phyloP scores from a whole-genome alignment of 1,284 basidiomycete genomes.

The Trametes polyzona region DNA sequence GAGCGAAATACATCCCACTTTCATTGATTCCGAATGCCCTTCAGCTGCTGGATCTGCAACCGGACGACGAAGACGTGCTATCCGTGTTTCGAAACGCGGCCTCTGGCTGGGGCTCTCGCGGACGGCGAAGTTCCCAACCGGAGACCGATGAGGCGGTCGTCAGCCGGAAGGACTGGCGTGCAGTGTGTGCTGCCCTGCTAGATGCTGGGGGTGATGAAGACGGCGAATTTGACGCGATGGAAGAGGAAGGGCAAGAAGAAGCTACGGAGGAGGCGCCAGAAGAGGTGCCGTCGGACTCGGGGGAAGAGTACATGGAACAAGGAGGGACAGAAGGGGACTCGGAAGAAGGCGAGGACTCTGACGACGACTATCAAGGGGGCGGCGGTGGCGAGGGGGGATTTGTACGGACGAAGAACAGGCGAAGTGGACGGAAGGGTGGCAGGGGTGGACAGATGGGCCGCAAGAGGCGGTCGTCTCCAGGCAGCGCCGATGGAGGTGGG shows the following conservation, averaged over 20 bases:
- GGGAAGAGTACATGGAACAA: constrained; percentile 34
- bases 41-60: constrained; percentile 60
- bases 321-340: constrained; percentile 23
- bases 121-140: background rate
- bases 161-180: constrained; percentile 68
- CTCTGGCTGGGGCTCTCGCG: constrained; percentile 55
- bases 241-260: constrained; percentile 28
- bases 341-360: constrained; percentile 28
- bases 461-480: constrained; percentile 4
- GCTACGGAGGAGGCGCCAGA: constrained; percentile 33
- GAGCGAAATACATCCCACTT: constrained; percentile 60
- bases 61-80: constrained; percentile 70
- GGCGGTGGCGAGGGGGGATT: constrained; percentile 15
- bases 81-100: constrained; percentile 73
- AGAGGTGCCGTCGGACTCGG: constrained; percentile 26
- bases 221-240: constrained; percentile 32
- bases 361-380: constrained; percentile 39
- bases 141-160: constrained; percentile 35
- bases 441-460: constrained; percentile 22
- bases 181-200: constrained; percentile 72
- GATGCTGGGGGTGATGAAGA: constrained; percentile 33
- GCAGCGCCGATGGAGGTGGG: constrained; percentile 11
- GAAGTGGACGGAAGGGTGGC: constrained; percentile 19
- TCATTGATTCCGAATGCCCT: constrained; percentile 66
- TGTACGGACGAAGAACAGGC: background rate